These are phyloP conservation scores for Penicillium sp. DNA, from an alignment of 2,329 filamentous ascomycete genomes.

Conservation along the genomic window DNA sequence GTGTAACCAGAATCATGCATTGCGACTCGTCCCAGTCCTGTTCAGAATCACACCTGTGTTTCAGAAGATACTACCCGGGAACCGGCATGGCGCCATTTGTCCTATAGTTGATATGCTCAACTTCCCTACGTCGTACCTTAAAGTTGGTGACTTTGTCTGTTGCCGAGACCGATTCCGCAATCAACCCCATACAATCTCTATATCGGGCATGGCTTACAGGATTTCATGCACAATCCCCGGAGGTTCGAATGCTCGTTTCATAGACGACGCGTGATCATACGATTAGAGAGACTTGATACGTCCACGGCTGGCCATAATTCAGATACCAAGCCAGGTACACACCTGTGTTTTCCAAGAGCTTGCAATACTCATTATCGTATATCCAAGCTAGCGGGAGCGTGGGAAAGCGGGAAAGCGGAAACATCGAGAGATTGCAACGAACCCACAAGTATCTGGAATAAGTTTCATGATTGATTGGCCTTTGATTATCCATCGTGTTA, in stretches of 20 bases:
- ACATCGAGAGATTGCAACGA: background rate
- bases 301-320: background rate
- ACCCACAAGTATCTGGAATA: background rate
- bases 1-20: constrained; percentile 12
- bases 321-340: background rate
- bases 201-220: background rate
- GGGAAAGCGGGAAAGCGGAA: background rate
- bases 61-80: constrained; percentile 3
- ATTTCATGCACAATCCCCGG: background rate
- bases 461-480: background rate
- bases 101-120: background rate
- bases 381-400: background rate
- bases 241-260: background rate
- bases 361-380: background rate
- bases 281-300: background rate
- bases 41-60: constrained; percentile 14
- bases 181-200: background rate
- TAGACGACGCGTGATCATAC: background rate
- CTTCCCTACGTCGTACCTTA: background rate
- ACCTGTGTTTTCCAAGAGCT: background rate
- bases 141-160: background rate
- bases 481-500: background rate
- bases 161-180: background rate
- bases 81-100: background rate
- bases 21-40: constrained; percentile 5